Evolutionary conservation across 257 asterid genomes (phyloP).

Genomic region (Primulina huaijiensis): DNA sequence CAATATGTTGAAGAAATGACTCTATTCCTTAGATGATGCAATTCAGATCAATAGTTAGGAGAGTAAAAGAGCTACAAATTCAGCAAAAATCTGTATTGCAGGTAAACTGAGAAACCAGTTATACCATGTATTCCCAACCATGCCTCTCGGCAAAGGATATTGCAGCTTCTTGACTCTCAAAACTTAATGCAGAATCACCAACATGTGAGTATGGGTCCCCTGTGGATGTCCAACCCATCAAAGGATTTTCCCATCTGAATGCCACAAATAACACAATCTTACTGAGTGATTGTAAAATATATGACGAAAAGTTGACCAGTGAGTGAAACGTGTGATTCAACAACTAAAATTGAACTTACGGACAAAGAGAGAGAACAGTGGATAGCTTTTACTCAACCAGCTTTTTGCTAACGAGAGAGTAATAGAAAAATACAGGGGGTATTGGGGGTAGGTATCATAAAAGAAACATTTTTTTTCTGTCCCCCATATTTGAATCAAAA

Average conservation of each 20-base stretch:
- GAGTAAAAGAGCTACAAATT: not conserved
- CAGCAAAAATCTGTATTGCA: not conserved
- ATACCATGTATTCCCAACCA: constrained; percentile 91
- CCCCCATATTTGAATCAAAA: not conserved
- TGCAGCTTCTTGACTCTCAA: constrained; percentile 92
- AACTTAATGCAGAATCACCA: constrained; percentile 78
- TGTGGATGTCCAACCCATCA: constrained; percentile 99
- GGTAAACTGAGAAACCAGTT: constrained; percentile 17
- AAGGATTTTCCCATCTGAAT: constrained; percentile 97
- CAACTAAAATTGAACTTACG: constrained; percentile 5
- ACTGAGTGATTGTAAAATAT: constrained; percentile 7
- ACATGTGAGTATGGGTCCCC: constrained; percentile 98
- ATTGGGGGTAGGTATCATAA: not conserved
- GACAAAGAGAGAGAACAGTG: not conserved
- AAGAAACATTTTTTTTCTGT: not conserved
- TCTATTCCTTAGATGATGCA: not conserved
- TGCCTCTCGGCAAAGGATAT: constrained; percentile 72
- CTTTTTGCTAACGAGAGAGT: constrained; percentile 12
- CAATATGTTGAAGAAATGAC: not conserved
- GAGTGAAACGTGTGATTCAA: constrained; percentile 14
- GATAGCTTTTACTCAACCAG: constrained; percentile 7
- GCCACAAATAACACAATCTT: constrained; percentile 19
- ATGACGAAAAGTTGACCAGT: constrained; percentile 21
- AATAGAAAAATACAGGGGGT: not conserved
- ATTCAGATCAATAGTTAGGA: not conserved